Base-by-base conservation (phyloP, 2,329 filamentous ascomycete species). In the Ascosphaera aggregata region DNA sequence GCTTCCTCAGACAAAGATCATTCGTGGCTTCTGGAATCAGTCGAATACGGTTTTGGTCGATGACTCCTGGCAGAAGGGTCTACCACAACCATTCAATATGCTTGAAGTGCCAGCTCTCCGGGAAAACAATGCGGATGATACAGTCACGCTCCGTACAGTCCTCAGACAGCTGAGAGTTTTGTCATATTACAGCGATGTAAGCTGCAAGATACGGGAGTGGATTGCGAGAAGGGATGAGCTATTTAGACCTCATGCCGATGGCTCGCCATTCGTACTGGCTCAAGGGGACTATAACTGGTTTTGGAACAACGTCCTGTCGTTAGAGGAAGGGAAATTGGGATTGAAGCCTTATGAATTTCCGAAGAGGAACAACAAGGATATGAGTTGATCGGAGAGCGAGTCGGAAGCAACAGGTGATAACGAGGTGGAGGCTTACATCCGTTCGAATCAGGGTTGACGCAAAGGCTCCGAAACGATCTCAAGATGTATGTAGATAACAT, bases 11-110 rank as follows among this genome's bases (percentile, higher is more conserved):
- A 67, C 54, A 68, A 61, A n/a, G 52, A 50, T 24, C 53, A 49
- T 11, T 53, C 47, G 22, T 27, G 13, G 30, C 3, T 5, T 4
- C 0, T 95, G 84, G 78, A 68, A 74, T 48, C 84, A 93, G 58
- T 66, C 66, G 38, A 92, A 95, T 55, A 95, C 89, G 0, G 67
- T 95, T 4, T 64, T 98, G 18, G 73, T 95, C 31, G 89, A 98
- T 48, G 89, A 95, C 57, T 80, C 76, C 20, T 49, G 58, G 1
- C 67, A 85, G 49, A 98, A 95, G 62, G 85, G 76, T 1, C 65
- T 71, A 18, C 76, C 69, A 40, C 81, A 98, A 55, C 89, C 89
- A 1, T 70, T 71, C 58, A 95, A 95, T 49, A 65, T 89, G 17
- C 58, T 95, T 8, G 63, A 74, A 45, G 67, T 95, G 17, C 80